phyloP scores from a whole-genome alignment of 768 basidiomycete species.

The Crucibulum laeve region DNA sequence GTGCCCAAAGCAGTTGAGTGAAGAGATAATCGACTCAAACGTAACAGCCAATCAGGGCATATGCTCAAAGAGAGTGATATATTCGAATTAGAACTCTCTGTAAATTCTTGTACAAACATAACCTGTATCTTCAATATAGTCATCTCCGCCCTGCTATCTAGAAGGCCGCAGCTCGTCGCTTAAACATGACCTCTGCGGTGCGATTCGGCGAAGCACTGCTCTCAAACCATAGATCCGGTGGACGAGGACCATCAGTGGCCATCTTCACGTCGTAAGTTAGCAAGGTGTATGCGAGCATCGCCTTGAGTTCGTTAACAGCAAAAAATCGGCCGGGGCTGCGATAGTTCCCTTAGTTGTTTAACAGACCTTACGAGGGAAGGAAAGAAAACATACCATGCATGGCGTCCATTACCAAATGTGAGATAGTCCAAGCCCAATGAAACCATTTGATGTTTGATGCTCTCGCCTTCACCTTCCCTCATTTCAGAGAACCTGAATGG shows the following conservation, averaged over 20 bases:
- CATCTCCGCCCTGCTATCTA: too few relatives aligned
- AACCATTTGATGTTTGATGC: constrained; percentile 27
- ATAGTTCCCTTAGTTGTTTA: not conserved
- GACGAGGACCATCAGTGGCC: constrained; percentile 16
- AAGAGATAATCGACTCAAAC: too few relatives aligned
- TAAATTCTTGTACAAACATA: too few relatives aligned
- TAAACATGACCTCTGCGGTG: constrained; percentile 31
- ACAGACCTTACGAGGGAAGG: too few relatives aligned
- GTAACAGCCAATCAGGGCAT: too few relatives aligned
- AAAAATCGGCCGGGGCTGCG: constrained; percentile 40
- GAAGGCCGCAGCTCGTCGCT: constrained; percentile 9
- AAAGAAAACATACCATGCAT: constrained; percentile 21
- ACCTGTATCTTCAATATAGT: too few relatives aligned
- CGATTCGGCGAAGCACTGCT: constrained; percentile 20
- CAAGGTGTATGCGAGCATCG: constrained; percentile 32
- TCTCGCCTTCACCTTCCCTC: constrained; percentile 24
- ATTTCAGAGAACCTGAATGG: constrained; percentile 43
- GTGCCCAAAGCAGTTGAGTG: too few relatives aligned
- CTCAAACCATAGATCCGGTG: constrained; percentile 10
- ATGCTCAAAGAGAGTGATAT: too few relatives aligned
- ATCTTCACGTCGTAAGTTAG: constrained; percentile 36
- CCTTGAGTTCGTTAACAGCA: constrained; percentile 39
- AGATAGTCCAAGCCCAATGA: constrained; percentile 25
- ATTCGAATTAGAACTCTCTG: too few relatives aligned
- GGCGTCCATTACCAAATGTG: constrained; percentile 33